phyloP scores from a whole-genome alignment of 2,329 filamentous ascomycete genomes.

The Zymoseptoria passerinii region DNA sequence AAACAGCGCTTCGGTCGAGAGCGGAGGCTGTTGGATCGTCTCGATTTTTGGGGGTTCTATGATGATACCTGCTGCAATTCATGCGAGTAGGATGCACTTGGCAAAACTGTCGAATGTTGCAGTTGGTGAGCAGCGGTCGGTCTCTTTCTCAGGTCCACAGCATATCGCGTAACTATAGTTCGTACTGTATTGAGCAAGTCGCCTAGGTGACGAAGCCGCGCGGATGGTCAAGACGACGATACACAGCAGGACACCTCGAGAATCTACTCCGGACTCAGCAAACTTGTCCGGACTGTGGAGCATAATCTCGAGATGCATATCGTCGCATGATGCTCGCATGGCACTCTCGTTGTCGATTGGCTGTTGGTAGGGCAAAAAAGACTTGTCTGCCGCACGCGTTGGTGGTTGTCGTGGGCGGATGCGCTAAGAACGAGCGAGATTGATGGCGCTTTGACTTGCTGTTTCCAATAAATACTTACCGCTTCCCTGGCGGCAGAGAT shows the following conservation, averaged over 20 bases:
- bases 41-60: background rate
- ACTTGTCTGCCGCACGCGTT: background rate
- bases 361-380: background rate
- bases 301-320: background rate
- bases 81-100: background rate
- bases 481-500: background rate
- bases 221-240: background rate
- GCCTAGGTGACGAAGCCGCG: background rate
- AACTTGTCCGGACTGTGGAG: background rate
- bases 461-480: background rate
- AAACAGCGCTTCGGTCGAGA: background rate
- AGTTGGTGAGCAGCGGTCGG: background rate
- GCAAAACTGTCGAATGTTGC: background rate
- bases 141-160: background rate
- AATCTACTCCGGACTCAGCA: background rate
- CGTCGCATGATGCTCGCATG: background rate
- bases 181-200: background rate
- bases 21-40: background rate
- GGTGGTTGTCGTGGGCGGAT: background rate
- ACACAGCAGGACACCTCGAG: background rate
- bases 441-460: background rate
- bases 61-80: background rate
- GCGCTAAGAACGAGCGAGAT: background rate
- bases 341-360: background rate
- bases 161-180: background rate